phyloP scores from a whole-genome alignment of 257 asterid genomes.

The Nicotiana otophora region DNA sequence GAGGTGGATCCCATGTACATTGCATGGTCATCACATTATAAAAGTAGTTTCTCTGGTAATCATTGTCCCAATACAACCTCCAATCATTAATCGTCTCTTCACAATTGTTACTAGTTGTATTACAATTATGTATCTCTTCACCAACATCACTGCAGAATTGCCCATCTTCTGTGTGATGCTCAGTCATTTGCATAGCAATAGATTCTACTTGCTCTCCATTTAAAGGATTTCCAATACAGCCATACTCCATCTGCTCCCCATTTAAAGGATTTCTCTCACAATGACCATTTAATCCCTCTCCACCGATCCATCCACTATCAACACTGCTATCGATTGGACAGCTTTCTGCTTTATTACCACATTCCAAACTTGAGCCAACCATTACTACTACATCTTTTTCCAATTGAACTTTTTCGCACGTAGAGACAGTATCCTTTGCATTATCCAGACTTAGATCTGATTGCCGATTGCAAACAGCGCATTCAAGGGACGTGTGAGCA shows the following conservation, averaged over 20 bases:
- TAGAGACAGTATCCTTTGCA: conserved; percentile 15
- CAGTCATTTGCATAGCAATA: conserved; percentile 8
- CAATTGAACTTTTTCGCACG: conserved; percentile 1
- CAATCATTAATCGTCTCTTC: conserved; percentile 38
- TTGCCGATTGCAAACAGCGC: conserved; percentile 16
- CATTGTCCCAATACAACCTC: conserved; percentile 61
- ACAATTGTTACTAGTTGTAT: conserved; percentile 13
- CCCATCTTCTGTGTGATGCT: conserved; percentile 22
- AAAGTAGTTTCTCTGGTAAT: conserved; percentile 54
- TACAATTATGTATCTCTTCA: conserved; percentile 15
- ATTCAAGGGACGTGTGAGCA: conserved; percentile 23
- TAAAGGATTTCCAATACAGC: conserved; percentile 15
- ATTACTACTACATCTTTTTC: conserved; percentile 16
- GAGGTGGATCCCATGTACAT: conserved; percentile 86
- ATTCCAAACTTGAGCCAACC: conserved; percentile 18
- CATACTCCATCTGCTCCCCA: conserved; percentile 20
- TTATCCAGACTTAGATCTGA: conserved; percentile 23
- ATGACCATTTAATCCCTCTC: conserved; percentile 3
- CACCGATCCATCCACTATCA: conserved; percentile 13
- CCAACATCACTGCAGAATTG: conserved; percentile 13
- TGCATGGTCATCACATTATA: conserved; percentile 51
- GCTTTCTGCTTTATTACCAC: conserved; percentile 31
- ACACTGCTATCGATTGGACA: conserved; percentile 29
- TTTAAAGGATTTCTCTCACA: conserved; percentile 18
- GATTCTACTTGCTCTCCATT: neutral